Evolutionary conservation across 495 filamentous ascomycete genomes (phyloP).

Genomic region (Jackrogersella minutella): DNA sequence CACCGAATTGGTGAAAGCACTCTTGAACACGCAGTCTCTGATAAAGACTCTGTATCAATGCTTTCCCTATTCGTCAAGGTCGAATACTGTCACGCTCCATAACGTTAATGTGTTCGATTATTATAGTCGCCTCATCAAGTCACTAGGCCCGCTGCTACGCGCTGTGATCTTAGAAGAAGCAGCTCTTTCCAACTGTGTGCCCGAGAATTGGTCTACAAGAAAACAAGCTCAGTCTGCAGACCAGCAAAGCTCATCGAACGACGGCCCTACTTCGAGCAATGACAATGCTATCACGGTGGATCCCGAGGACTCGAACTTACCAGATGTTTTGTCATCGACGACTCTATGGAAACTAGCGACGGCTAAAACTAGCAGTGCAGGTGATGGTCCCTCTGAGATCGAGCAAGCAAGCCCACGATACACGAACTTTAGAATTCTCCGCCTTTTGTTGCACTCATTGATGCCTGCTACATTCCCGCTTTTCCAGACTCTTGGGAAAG

Average conservation of each 20-base stretch:
- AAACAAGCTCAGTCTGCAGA: slow-evolving; percentile 25
- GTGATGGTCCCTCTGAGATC: slow-evolving; percentile 43
- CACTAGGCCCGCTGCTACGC: slow-evolving; percentile 77
- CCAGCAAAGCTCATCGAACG: slow-evolving; percentile 18
- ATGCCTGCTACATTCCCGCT: slow-evolving; percentile 76
- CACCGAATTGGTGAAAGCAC: slow-evolving; percentile 76
- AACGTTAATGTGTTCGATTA: slow-evolving; percentile 82
- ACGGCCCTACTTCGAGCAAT: neutral
- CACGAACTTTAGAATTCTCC: slow-evolving; percentile 79
- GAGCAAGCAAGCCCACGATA: slow-evolving; percentile 60
- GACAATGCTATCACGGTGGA: slow-evolving; percentile 15
- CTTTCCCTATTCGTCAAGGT: slow-evolving; percentile 69
- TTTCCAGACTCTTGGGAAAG: slow-evolving; percentile 80
- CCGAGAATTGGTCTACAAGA: slow-evolving; percentile 52
- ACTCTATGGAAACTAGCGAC: slow-evolving; percentile 37
- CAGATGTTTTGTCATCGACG: slow-evolving; percentile 30
- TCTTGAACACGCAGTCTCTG: slow-evolving; percentile 77
- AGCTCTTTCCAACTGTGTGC: slow-evolving; percentile 60
- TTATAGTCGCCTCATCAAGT: slow-evolving; percentile 71
- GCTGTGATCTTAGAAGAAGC: slow-evolving; percentile 86
- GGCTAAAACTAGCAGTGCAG: slow-evolving; percentile 3
- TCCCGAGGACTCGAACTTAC: slow-evolving; percentile 34
- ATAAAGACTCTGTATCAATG: slow-evolving; percentile 75
- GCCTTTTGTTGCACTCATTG: slow-evolving; percentile 77
- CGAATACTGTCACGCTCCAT: slow-evolving; percentile 59